These are phyloP conservation scores for Nepenthes gracilis DNA, from an alignment of 148 eudicot genomes.

Conservation along the genomic window DNA sequence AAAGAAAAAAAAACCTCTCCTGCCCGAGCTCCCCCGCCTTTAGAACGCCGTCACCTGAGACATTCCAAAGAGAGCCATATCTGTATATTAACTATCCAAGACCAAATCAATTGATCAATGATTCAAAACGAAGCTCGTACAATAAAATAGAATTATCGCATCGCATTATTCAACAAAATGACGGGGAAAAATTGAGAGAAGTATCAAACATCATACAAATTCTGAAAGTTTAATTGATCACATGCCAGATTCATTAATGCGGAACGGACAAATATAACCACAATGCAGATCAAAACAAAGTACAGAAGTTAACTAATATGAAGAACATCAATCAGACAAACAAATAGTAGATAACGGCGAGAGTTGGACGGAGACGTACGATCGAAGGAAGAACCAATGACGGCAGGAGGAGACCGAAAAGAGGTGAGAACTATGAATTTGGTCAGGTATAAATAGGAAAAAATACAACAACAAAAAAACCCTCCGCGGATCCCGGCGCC, in stretches of 20 bases:
- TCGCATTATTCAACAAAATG: neutral
- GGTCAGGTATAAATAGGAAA: no score
- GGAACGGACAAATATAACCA: neutral
- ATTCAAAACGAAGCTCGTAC: neutral
- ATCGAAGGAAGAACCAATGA: neutral
- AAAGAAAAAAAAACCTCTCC: neutral
- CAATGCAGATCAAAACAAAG: neutral
- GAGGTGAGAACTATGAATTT: no score
- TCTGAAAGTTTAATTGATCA: conserved; percentile 6
- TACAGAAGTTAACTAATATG: neutral
- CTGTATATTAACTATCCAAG: neutral
- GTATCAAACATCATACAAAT: neutral
- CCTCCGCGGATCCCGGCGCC: no score
- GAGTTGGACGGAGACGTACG: neutral
- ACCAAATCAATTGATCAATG: neutral
- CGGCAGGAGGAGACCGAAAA: neutral
- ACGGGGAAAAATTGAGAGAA: conserved; percentile 4
- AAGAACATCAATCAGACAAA: neutral
- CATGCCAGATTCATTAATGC: neutral
- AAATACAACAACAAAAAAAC: no score
- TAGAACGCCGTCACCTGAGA: neutral
- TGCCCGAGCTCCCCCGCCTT: neutral
- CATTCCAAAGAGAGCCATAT: neutral
- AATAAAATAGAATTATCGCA: neutral
- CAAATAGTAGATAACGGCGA: neutral